Evolutionary conservation across 2,329 filamentous ascomycete species (phyloP).

Genomic region (Cercospora beticola): DNA sequence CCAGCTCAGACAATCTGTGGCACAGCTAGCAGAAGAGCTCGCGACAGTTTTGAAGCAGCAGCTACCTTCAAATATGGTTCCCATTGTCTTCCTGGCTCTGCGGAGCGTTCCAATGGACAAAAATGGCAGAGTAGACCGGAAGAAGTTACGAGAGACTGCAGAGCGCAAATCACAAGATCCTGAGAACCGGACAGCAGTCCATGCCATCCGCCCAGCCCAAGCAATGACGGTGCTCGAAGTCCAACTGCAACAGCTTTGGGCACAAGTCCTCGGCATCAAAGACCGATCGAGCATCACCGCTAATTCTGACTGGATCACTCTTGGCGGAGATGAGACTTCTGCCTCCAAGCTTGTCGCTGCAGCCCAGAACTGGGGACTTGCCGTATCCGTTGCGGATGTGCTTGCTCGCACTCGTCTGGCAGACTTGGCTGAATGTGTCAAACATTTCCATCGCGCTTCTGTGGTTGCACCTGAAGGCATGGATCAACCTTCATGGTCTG

Average conservation of each 20-base stretch:
- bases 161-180: slow-evolving; percentile 11
- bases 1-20: background rate
- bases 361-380: slow-evolving; percentile 12
- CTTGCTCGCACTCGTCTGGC: slow-evolving; percentile 8
- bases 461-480: slow-evolving; percentile 8
- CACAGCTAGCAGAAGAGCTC: slow-evolving; percentile 5
- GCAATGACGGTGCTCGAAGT: slow-evolving; percentile 15
- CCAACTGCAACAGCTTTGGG: slow-evolving; percentile 16
- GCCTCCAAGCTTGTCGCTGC: slow-evolving; percentile 2
- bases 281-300: slow-evolving; percentile 13
- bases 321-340: slow-evolving; percentile 5
- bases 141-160: slow-evolving; percentile 40
- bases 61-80: slow-evolving; percentile 70
- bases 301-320: slow-evolving; percentile 11
- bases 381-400: slow-evolving; percentile 3
- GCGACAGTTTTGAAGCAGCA: background rate
- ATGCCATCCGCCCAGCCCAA: slow-evolving; percentile 6
- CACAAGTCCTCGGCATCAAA: slow-evolving; percentile 13
- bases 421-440: slow-evolving; percentile 15
- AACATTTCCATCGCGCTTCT: slow-evolving; percentile 13
- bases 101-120: slow-evolving; percentile 66
- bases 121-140: slow-evolving; percentile 71
- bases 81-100: slow-evolving; percentile 69
- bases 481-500: slow-evolving; percentile 9
- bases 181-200: background rate